phyloP scores from a whole-genome alignment of 768 basidiomycete species.

The Holtermannia corniformis region DNA sequence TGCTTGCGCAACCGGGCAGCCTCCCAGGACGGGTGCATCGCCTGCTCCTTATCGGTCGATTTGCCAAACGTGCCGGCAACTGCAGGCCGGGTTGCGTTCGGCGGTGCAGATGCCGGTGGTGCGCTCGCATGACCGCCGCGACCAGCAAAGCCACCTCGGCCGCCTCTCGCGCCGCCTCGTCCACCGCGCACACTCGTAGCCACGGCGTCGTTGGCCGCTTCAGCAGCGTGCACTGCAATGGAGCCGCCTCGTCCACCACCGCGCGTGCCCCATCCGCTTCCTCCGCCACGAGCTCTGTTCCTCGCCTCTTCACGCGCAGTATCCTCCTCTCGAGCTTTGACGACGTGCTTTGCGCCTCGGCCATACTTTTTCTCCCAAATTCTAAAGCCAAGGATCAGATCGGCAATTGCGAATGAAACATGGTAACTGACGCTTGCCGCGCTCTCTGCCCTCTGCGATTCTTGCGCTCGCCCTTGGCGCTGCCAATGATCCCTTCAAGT shows the following conservation, averaged over 20 bases:
- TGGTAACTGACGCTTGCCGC: constrained; percentile 69
- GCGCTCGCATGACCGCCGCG: constrained; percentile 1
- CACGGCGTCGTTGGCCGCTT: not conserved
- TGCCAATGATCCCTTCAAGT: constrained; percentile 47
- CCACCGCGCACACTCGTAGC: not conserved
- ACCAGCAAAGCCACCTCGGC: constrained; percentile 1
- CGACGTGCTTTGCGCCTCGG: constrained; percentile 79
- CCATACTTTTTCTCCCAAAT: constrained; percentile 99
- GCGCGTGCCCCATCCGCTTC: constrained; percentile 9
- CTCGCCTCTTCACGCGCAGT: not conserved
- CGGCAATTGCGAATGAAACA: constrained; percentile 1
- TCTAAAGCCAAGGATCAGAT: constrained; percentile 44
- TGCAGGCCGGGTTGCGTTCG: not conserved
- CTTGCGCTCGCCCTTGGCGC: constrained; percentile 52
- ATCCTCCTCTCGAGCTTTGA: constrained; percentile 47
- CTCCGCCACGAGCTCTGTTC: constrained; percentile 8
- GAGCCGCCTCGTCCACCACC: constrained; percentile 10
- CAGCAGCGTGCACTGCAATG: not conserved
- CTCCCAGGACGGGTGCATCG: constrained; percentile 92
- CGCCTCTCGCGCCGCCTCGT: not conserved
- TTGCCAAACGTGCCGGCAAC: not conserved
- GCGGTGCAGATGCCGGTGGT: not conserved
- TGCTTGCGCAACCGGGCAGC: constrained; percentile 71
- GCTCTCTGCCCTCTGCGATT: constrained; percentile 89
- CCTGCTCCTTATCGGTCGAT: constrained; percentile 32